Percentiles rank a stretch among this genome's conserved stretches.
phyloP scores from a whole-genome alignment of 2,329 filamentous ascomycete species.

The Trichoderma sp. region DNA sequence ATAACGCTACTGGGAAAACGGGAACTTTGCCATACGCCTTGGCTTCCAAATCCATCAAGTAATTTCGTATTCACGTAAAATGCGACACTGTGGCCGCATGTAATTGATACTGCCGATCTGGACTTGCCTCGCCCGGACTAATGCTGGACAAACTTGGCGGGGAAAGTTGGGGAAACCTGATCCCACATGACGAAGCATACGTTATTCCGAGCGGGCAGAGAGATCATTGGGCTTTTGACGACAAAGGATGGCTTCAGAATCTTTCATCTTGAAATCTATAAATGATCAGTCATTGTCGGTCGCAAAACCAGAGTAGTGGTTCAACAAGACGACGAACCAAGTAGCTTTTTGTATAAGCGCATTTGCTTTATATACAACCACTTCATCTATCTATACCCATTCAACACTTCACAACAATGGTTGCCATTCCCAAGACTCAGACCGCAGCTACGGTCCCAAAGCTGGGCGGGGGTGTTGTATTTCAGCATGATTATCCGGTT shows the following conservation, averaged over 20 bases:
- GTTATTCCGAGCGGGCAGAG: not conserved
- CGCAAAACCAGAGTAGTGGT: not conserved
- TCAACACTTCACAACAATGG: not conserved
- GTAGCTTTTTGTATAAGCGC: not conserved
- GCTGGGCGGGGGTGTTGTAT: slow-evolving; percentile 27
- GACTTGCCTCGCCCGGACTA: slow-evolving; percentile 5
- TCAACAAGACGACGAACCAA: not conserved
- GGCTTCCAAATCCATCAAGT: not conserved
- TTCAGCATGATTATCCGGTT: slow-evolving; percentile 28
- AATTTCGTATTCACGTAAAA: not conserved
- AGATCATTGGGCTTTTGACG: not conserved
- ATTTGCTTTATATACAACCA: not conserved
- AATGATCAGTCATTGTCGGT: not conserved
- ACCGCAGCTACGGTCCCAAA: slow-evolving; percentile 28
- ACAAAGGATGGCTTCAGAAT: not conserved
- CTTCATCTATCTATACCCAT: not conserved
- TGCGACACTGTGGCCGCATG: not conserved
- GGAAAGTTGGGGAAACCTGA: slow-evolving; percentile 23
- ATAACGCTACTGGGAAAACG: not conserved
- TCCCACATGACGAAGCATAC: not conserved
- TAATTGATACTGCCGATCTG: slow-evolving; percentile 4
- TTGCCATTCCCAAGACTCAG: slow-evolving; percentile 26
- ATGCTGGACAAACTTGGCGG: slow-evolving; percentile 17
- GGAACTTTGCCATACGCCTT: not conserved
- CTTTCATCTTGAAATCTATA: not conserved